These are phyloP conservation scores for Triticum urartu DNA, from an alignment of 176 grass and related monocot species.

Conservation along the genomic window DNA sequence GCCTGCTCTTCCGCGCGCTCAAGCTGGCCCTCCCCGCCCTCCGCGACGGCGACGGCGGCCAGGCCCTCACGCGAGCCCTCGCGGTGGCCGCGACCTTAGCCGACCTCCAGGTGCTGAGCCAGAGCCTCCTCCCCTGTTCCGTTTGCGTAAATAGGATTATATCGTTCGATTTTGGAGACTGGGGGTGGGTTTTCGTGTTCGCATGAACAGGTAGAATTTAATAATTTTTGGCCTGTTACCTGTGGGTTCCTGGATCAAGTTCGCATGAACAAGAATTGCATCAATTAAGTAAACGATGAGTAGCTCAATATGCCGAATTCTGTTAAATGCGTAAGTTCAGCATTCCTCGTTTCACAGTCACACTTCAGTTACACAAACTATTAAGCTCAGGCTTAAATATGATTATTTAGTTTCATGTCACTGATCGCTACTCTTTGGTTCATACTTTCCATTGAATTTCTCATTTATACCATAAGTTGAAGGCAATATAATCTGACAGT, in stretches of 20 bases:
- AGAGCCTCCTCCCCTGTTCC: background rate
- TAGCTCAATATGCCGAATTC: background rate
- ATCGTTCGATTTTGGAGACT: background rate
- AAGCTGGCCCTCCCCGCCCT: slow-evolving; percentile 78
- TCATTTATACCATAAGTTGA: background rate
- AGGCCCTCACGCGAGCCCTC: slow-evolving; percentile 63
- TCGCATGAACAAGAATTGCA: background rate
- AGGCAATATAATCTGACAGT: background rate
- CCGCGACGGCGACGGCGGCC: slow-evolving; percentile 53
- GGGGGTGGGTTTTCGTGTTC: background rate
- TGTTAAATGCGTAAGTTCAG: background rate
- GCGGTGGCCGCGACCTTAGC: slow-evolving; percentile 68
- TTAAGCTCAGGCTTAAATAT: background rate
- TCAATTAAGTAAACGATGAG: background rate
- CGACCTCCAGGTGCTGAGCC: slow-evolving; percentile 70
- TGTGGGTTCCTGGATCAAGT: background rate
- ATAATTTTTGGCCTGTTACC: too few species aligned
- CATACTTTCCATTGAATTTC: background rate
- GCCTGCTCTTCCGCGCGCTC: slow-evolving; percentile 76
- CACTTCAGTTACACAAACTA: background rate
- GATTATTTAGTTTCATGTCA: background rate
- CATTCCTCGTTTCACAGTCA: background rate
- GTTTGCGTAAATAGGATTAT: background rate
- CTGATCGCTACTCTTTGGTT: slow-evolving; percentile 6
- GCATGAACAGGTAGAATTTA: background rate